phyloP scores from a whole-genome alignment of 2,329 filamentous ascomycete species.

The Aspergillus texensis region DNA sequence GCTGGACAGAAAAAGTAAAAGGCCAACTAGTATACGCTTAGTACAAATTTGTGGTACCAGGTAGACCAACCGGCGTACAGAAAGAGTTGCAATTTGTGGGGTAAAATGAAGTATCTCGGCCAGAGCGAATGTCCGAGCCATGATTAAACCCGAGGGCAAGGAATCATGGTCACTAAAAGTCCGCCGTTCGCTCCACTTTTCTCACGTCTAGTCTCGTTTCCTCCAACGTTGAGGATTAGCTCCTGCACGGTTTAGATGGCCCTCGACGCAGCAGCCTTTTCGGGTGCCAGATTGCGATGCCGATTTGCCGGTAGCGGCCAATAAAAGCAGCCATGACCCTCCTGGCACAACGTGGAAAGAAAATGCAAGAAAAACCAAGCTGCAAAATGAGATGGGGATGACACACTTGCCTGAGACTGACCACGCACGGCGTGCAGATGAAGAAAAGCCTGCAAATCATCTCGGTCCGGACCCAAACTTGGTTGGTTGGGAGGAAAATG shows the following conservation, averaged over 20 bases:
- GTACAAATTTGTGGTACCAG: not conserved
- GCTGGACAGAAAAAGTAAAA: not conserved
- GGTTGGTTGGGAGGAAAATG: slow-evolving; percentile 14
- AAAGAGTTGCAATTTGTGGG: not conserved
- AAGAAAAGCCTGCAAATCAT: not conserved
- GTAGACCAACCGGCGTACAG: not conserved
- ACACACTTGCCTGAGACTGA: not conserved
- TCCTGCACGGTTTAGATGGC: not conserved
- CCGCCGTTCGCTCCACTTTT: not conserved
- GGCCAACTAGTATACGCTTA: not conserved
- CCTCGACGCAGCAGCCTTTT: not conserved
- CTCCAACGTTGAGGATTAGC: not conserved
- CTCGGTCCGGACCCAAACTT: not conserved
- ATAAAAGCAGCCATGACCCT: not conserved
- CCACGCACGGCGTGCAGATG: not conserved
- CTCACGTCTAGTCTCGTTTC: not conserved
- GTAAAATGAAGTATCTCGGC: not conserved
- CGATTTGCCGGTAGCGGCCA: not conserved
- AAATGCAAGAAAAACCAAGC: not conserved
- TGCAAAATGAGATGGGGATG: not conserved
- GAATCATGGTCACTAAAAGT: not conserved
- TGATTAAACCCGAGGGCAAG: not conserved
- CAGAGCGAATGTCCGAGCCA: not conserved
- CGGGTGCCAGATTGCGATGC: not conserved
- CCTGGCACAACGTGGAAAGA: not conserved